These are phyloP conservation scores for Plasmodium relictum DNA, from an alignment of 169 alveolate species.

Conservation along the genomic window DNA sequence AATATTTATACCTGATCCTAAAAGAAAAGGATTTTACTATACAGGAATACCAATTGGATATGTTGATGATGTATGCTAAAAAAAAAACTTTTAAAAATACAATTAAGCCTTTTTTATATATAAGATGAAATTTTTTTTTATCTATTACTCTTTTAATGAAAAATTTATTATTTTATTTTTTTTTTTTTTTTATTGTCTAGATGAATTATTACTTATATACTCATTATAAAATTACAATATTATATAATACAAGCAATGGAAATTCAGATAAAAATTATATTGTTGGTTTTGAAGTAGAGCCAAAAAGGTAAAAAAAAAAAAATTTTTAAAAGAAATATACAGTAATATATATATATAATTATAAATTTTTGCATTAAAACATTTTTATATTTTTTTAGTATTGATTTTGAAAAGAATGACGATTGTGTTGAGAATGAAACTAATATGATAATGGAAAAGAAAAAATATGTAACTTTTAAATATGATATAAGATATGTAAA, in stretches of 20 bases:
- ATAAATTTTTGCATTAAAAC: not conserved
- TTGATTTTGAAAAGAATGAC: not conserved
- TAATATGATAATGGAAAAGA: slow-evolving; percentile 28
- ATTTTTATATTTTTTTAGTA: slow-evolving; percentile 5
- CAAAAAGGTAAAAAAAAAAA: slow-evolving; percentile 61
- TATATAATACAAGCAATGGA: slow-evolving; percentile 38
- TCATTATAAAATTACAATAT: slow-evolving; percentile 75
- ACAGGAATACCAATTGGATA: slow-evolving; percentile 71
- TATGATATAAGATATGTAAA: slow-evolving; percentile 88
- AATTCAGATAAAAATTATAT: slow-evolving; percentile 76
- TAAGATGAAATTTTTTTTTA: no score
- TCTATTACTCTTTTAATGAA: no score
- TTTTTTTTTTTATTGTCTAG: slow-evolving; percentile 8
- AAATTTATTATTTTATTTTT: slow-evolving; percentile 3
- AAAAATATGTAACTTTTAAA: slow-evolving; percentile 79
- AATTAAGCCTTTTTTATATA: no score
- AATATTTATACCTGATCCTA: slow-evolving; percentile 50
- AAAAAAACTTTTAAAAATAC: not conserved
- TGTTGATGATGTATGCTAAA: slow-evolving; percentile 29
- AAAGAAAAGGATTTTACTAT: slow-evolving; percentile 45
- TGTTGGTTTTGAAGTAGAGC: slow-evolving; percentile 87
- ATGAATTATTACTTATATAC: slow-evolving; percentile 73
- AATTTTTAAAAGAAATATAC: no score
- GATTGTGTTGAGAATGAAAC: slow-evolving; percentile 27
- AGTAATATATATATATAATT: no score